A percentile compares a stretch with the other conserved stretches of the same genome.
Conservation (phyloP, 176 grass and related monocot species). For the Leersia perrieri region DNA sequence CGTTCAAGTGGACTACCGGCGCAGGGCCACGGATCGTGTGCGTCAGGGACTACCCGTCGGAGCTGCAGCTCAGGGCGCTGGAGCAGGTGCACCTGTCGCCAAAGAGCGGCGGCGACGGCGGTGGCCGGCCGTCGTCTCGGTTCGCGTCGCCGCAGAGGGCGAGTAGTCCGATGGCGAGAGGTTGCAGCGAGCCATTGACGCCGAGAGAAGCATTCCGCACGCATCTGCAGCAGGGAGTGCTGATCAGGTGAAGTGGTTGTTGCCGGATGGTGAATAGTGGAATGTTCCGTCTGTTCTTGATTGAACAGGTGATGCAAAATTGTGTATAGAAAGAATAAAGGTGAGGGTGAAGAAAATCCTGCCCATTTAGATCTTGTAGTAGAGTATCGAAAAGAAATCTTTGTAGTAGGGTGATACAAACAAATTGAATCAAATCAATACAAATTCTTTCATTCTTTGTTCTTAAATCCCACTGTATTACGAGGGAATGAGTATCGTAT, state of each 20-base stretch:
- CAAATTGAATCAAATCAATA: constrained; percentile 15
- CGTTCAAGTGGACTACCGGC: constrained; percentile 91
- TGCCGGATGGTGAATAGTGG: background rate
- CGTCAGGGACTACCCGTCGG: constrained; percentile 84
- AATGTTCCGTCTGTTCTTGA: background rate
- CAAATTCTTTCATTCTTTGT: constrained; percentile 35
- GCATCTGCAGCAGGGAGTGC: constrained; percentile 27
- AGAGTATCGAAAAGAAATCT: background rate
- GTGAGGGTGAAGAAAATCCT: constrained; percentile 2
- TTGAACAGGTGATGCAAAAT: background rate
- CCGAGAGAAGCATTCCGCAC: constrained; percentile 44
- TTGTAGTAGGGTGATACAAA: background rate
- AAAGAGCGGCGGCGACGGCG: constrained; percentile 23
- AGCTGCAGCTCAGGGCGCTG: constrained; percentile 75
- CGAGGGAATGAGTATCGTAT: too few species aligned
- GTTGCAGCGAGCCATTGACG: constrained; percentile 32
- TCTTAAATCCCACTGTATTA: background rate
- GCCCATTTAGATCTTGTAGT: constrained; percentile 38
- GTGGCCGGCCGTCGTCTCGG: constrained; percentile 31
- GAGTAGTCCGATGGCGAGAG: constrained; percentile 40
- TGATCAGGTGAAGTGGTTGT: constrained; percentile 29
- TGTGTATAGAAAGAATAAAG: constrained; percentile 33
- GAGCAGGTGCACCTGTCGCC: constrained; percentile 79
- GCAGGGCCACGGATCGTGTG: constrained; percentile 88
- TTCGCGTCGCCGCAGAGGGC: constrained; percentile 46